Evolutionary conservation across 1,284 basidiomycete genomes (phyloP), one percentile per base, ranked within the genome.

Genomic region (Moesziomyces sp.): DNA sequence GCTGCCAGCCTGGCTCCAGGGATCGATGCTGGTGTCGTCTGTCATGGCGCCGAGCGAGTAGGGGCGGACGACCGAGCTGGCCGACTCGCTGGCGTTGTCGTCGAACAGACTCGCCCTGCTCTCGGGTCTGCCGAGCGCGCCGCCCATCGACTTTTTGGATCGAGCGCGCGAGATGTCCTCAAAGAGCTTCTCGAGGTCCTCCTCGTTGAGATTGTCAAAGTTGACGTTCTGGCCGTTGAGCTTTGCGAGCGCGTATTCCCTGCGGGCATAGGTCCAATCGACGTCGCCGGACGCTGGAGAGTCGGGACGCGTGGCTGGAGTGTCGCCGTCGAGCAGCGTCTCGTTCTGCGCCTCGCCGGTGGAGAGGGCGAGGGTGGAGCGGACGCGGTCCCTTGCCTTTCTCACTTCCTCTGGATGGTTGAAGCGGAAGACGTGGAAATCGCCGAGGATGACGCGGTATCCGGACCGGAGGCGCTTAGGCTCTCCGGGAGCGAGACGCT

Each of bases 341-440:
- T 78, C 66, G 61, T 78, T 76, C 18, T 68, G 63, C 19, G 50
- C 66, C n/a, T 77, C 74, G 42, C 77, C 79, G 0, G 68, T 78
- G 0, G 70, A 69, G 9, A 73, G 54, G 9, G 76, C 78, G 24
- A 77, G 47, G 3, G 78, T 76, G 34, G 77, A 78, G 11, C 70
- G 68, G 13, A 80, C 78, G 5, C 74, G 58, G 24, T 81, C 79
- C 14, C 80, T 42, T 1, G 78, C 80, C 56, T 71, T 78, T 13
- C 78, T 61, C 10, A 79, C 78, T 43, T 80, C 78, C 30, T 78
- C 76, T 7, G 80, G 78, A 53, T 80, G 74, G 51, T 97, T 98
- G 86, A 97, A 98, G 18, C 96, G 90, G 85, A 99, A 99, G 58
- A 98, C 94, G 85, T 99, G 97, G 72, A 95, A 91, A 78, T 98